Base-by-base conservation (phyloP, 2,329 filamentous ascomycete genomes). In the Beauveria sp. region DNA sequence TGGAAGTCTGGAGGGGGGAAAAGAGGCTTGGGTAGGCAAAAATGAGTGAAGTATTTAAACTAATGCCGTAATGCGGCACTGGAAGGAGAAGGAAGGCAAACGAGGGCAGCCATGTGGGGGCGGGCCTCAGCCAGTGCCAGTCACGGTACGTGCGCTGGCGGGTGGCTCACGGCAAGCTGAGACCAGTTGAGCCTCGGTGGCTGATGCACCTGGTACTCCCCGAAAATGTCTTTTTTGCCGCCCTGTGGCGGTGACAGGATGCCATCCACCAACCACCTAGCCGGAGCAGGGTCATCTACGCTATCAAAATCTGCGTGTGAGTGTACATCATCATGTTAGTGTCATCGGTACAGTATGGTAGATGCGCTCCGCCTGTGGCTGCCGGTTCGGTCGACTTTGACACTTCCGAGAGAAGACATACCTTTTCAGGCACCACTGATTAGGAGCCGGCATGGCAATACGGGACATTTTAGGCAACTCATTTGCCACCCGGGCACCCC, bases 1-100 rank as follows among this genome's bases (percentile, higher is more conserved):
- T 54, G n/a, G 20, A 60, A 30, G 26, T 18, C 41, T 55, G 51
- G 51, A 40, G 50, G 58, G 58, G 58, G 58, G 58, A 26, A 34
- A 61, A 55, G 50, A 46, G 51, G 43, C 22, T 34, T 48, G 20
- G 44, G 34, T 30, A 10, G 47, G 37, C 47, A 30, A 26, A 20
- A 26, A 24, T 18, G 20, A 22, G 10, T 16, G 22, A 18, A 52
- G 57, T 54, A 52, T 37, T 37, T 37, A 37, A 37, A 37, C 34
- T 37, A 16, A 37, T 37, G 34, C 24, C 51, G 56, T 59, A 46
- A 59, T 53, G 55, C 55, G 18, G 40, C 55, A 50, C 55, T 48
- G 55, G 55, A 57, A 57, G 47, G 40, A 43, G 40, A 59, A 41
- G 34, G 56, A 59, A 59, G 48, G 34, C 34, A 16, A 37, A 20